Evolutionary conservation across 1,284 basidiomycete species (phyloP).

Genomic region (Marasmius sp.): DNA sequence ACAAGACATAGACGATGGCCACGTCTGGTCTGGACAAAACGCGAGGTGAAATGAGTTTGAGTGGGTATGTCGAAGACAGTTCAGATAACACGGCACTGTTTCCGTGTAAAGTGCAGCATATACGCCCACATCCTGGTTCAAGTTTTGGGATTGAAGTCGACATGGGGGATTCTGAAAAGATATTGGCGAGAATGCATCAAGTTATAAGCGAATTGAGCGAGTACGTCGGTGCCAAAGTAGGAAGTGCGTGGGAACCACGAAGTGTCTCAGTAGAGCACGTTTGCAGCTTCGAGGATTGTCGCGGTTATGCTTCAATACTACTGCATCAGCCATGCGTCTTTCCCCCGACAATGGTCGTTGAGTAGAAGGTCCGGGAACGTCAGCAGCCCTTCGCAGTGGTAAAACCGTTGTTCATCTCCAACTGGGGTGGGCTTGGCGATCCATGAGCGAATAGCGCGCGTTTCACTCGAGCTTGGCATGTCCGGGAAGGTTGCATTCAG

Average conservation of each 20-base stretch:
- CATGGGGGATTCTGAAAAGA: background rate
- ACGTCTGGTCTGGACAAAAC: conserved; percentile 43
- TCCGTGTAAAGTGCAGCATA: conserved; percentile 52
- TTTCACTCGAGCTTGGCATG: no score
- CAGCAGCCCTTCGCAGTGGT: no score
- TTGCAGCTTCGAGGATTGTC: no score
- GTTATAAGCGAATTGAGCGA: background rate
- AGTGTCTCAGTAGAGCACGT: background rate
- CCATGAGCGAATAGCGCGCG: no score
- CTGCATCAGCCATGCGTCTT: no score
- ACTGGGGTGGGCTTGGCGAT: no score
- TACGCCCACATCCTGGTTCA: conserved; percentile 52
- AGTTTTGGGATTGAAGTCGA: conserved; percentile 30
- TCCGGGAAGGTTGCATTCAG: no score
- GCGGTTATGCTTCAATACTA: no score
- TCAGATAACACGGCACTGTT: conserved; percentile 67
- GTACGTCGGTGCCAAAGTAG: background rate
- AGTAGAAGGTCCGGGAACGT: no score
- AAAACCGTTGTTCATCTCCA: no score
- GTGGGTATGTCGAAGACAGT: conserved; percentile 82
- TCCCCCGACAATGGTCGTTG: no score
- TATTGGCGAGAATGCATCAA: background rate
- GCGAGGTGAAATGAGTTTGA: conserved; percentile 85
- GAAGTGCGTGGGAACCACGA: background rate
- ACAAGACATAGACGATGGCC: conserved; percentile 78